A percentile compares a stretch with the other conserved stretches of the same genome.
phyloP scores from a whole-genome alignment of 2,329 filamentous ascomycete species.

The Bipolaris gigantea region DNA sequence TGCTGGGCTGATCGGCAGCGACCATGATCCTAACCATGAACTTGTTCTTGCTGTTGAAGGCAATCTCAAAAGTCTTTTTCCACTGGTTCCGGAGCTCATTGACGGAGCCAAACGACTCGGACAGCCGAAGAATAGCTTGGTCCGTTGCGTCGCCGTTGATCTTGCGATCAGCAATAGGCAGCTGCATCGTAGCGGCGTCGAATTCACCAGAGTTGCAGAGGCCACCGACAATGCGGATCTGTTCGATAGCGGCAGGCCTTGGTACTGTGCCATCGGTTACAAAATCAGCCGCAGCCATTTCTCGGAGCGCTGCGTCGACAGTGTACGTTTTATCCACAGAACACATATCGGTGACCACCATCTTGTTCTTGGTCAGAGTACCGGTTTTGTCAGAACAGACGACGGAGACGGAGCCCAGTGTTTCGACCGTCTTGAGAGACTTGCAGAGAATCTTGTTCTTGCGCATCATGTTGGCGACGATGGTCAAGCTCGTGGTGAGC shows the following conservation, averaged over 20 bases:
- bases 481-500: constrained; percentile 65
- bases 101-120: constrained; percentile 65
- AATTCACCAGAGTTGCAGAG: constrained; percentile 78
- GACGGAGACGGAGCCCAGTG: constrained; percentile 70
- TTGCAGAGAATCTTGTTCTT: constrained; percentile 79
- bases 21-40: constrained; percentile 71
- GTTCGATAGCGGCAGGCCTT: constrained; percentile 44
- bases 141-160: constrained; percentile 78
- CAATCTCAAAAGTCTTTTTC: constrained; percentile 62
- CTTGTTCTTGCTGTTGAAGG: constrained; percentile 84
- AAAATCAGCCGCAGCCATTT: constrained; percentile 23
- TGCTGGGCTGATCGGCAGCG: constrained; percentile 36
- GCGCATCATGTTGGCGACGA: constrained; percentile 75
- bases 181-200: constrained; percentile 63
- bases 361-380: constrained; percentile 69
- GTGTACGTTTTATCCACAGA: constrained; percentile 58
- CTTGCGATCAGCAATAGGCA: constrained; percentile 63
- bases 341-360: constrained; percentile 71
- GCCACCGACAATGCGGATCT: constrained; percentile 63
- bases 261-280: constrained; percentile 41
- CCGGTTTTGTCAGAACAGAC: constrained; percentile 80
- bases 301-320: constrained; percentile 53
- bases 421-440: constrained; percentile 77
- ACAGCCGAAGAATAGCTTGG: constrained; percentile 71
- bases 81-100: constrained; percentile 63